Evolutionary conservation across 805 yeast genomes (phyloP).

Genomic region (Ogataea ganodermae): DNA sequence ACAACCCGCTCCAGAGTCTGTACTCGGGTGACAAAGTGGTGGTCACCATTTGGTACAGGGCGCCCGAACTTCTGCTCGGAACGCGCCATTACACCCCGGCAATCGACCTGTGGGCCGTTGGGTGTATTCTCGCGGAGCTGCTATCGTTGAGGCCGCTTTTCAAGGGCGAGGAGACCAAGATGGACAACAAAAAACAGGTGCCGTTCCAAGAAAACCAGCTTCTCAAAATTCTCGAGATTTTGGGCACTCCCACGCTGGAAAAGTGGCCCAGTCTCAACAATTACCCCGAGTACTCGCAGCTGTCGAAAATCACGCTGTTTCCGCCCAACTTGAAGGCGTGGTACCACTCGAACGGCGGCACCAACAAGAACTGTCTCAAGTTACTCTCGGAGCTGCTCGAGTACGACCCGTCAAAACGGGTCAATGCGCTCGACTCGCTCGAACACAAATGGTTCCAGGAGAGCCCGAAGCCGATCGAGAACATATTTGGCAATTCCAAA

Average conservation of each 20-base stretch:
- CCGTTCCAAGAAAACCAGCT: constrained; percentile 95
- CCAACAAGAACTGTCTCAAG: constrained; percentile 66
- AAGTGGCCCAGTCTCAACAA: constrained; percentile 77
- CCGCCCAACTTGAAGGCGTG: constrained; percentile 76
- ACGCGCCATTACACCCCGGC: constrained; percentile 92
- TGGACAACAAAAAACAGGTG: constrained; percentile 88
- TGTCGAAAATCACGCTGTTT: constrained; percentile 59
- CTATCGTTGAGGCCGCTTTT: constrained; percentile 88
- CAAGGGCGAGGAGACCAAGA: constrained; percentile 96
- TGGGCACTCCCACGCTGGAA: constrained; percentile 83
- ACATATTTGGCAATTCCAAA: constrained; percentile 77
- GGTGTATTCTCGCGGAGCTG: constrained; percentile 91
- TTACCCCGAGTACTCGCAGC: constrained; percentile 80
- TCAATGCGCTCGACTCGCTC: constrained; percentile 77
- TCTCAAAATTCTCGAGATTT: constrained; percentile 85
- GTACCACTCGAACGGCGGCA: constrained; percentile 83
- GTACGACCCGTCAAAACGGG: constrained; percentile 79
- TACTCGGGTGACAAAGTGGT: constrained; percentile 95
- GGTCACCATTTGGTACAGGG: constrained; percentile 95
- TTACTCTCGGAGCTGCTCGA: constrained; percentile 64
- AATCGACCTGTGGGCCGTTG: constrained; percentile 93
- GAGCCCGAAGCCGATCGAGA: constrained; percentile 63
- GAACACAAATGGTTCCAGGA: constrained; percentile 79
- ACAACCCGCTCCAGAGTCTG: constrained; percentile 80
- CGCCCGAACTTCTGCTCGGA: constrained; percentile 89